Evolutionary conservation across 768 basidiomycete species (phyloP), one percentile per base, ranked within the genome.

Genomic region (Gelatoporia subvermispora): DNA sequence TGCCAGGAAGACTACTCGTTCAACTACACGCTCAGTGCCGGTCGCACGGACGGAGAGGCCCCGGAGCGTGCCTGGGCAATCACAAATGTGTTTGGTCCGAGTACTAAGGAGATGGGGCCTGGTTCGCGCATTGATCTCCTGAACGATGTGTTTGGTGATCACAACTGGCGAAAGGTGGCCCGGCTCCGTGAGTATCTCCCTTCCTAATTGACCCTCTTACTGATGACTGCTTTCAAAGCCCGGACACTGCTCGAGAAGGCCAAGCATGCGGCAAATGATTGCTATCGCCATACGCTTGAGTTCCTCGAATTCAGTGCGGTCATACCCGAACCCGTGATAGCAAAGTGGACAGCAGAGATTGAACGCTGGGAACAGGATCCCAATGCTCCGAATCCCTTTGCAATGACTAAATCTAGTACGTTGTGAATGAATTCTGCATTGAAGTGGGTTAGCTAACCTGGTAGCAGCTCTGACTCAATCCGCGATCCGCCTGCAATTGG

Each of bases 41-140:
- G 65, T 9, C 58, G 60, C 2, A 61, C 57, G 1, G 68, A 69
- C 54, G 66, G 72, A 0, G 69, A 76, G 41, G 68, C 58, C 0
- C 58, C 70, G 0, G 75, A 77, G 38, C 53, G 54, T 0, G 55
- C 48, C 0, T 77, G 75, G 75, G 48, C 69, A 0, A 54, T 54
- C 7, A 55, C 64, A 8, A 72, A 73, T 48, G 49, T 59, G 0
- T 52, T 62, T 0, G 66, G 64, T 0, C 47, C 60, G 0, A 70
- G 68, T 51, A 67, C 65, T 1, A 51, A 60, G 2, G 69, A 71
- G 37, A 74, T 72, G 70, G 68, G 62, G 0, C 63, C 66, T 0
- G 53, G 65, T n/a, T 48, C 64, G 37, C 22, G 65, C 0, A 53
- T 58, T 9, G 70, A 72, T 11, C 63, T 66, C 0, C 49, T 76